Conservation (phyloP, 2,329 filamentous ascomycete species). For the Drechmeria coniospora region DNA sequence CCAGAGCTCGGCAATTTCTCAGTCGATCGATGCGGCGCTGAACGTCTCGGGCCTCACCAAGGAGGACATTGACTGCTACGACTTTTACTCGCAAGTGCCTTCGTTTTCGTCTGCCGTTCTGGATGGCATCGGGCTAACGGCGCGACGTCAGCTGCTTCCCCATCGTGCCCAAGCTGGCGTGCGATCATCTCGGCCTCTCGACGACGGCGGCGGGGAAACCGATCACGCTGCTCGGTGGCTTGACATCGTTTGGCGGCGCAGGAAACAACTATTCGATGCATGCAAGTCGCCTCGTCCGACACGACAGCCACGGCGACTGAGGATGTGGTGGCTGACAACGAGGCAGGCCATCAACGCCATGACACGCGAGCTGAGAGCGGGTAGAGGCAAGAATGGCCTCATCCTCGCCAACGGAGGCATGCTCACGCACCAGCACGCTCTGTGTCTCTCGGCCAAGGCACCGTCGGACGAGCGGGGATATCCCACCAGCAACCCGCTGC, state of each 20-base stretch:
- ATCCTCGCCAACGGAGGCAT: slow-evolving; percentile 52
- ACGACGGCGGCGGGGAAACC: slow-evolving; percentile 29
- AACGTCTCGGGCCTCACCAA: slow-evolving; percentile 27
- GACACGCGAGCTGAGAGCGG: slow-evolving; percentile 32
- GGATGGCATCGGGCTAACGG: neutral
- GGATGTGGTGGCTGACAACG: neutral
- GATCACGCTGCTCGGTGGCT: slow-evolving; percentile 45
- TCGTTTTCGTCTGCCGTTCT: no score
- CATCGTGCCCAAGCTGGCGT: slow-evolving; percentile 52
- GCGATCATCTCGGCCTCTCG: slow-evolving; percentile 39
- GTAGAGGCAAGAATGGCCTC: slow-evolving; percentile 32
- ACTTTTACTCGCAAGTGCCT: slow-evolving; percentile 49
- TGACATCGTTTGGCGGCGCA: slow-evolving; percentile 55
- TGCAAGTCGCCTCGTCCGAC: slow-evolving; percentile 19
- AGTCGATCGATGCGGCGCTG: slow-evolving; percentile 39
- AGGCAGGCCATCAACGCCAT: slow-evolving; percentile 32
- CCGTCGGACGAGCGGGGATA: slow-evolving; percentile 5
- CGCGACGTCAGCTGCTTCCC: slow-evolving; percentile 42
- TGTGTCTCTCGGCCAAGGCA: slow-evolving; percentile 38
- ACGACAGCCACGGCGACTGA: neutral
- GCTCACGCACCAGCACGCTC: slow-evolving; percentile 48
- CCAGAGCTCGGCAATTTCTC: slow-evolving; percentile 40
- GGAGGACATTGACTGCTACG: slow-evolving; percentile 41
- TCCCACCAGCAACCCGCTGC: slow-evolving; percentile 5
- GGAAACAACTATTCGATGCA: slow-evolving; percentile 61